Conservation (phyloP, 352 stramenopile genomes). For the Globisporangium emineosum region DNA sequence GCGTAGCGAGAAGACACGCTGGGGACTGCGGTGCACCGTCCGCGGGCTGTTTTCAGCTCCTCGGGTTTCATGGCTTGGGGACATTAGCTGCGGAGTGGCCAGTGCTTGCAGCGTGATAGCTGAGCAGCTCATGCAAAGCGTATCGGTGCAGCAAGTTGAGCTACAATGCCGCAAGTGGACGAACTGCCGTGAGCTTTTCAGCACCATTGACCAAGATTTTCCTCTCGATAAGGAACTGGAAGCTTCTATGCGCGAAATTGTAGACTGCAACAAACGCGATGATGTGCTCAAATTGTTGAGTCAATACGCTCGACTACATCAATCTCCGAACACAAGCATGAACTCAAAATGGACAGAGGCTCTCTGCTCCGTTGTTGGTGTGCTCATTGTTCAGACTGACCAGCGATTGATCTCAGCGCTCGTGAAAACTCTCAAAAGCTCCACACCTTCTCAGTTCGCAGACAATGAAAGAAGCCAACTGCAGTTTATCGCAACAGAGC, state of each 20-base stretch:
- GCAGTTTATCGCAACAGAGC: slow-evolving; percentile 29
- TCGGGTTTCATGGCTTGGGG: slow-evolving; percentile 24
- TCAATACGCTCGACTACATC: slow-evolving; percentile 12
- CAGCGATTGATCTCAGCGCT: neutral
- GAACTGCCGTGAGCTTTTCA: slow-evolving; percentile 25
- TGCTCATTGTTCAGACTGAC: slow-evolving; percentile 15
- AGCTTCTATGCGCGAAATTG: slow-evolving; percentile 21
- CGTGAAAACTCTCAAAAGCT: neutral
- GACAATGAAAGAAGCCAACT: slow-evolving; percentile 16
- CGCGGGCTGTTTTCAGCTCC: slow-evolving; percentile 30
- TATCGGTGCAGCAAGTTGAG: slow-evolving; percentile 27
- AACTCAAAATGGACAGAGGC: slow-evolving; percentile 16
- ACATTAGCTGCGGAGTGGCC: slow-evolving; percentile 30
- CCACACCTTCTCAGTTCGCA: neutral
- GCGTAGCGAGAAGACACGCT: slow-evolving; percentile 39
- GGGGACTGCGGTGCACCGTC: slow-evolving; percentile 61
- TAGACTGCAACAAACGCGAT: slow-evolving; percentile 17
- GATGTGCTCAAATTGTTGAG: slow-evolving; percentile 16
- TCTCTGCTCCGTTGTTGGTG: slow-evolving; percentile 11
- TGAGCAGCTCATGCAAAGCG: slow-evolving; percentile 38
- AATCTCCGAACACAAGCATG: slow-evolving; percentile 17
- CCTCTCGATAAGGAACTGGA: neutral
- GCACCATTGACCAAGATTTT: slow-evolving; percentile 9
- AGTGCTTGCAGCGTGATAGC: slow-evolving; percentile 34
- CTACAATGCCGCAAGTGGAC: slow-evolving; percentile 30